Percentiles rank a stretch among this genome's conserved stretches.
These are phyloP conservation scores for Lactarius akahatsu DNA, from an alignment of 768 basidiomycete genomes.

Conservation along the genomic window DNA sequence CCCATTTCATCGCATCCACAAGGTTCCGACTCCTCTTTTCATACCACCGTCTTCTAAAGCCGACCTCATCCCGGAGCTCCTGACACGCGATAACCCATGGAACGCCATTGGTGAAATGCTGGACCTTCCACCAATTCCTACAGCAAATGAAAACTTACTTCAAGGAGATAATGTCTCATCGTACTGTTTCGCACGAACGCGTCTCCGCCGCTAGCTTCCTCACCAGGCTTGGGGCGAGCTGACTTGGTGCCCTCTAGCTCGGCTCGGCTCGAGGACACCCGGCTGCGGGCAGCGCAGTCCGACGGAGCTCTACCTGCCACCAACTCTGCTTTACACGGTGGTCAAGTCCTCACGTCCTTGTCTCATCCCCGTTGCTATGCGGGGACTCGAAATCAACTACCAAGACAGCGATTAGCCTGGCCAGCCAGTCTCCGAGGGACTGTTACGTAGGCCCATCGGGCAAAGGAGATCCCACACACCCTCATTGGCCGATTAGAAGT, in stretches of 20 bases:
- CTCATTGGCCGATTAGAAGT: background rate
- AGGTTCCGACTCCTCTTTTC: background rate
- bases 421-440: background rate
- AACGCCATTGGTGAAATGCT: conserved; percentile 27
- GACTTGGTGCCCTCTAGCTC: background rate
- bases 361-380: background rate
- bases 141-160: conserved; percentile 15
- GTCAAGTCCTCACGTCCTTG: background rate
- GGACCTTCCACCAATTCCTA: conserved; percentile 22
- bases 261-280: background rate
- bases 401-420: background rate
- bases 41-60: conserved; percentile 6
- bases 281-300: background rate
- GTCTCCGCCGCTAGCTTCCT: conserved; percentile 2
- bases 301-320: background rate
- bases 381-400: background rate
- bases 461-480: background rate
- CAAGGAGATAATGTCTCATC: background rate
- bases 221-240: background rate
- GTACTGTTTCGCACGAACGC: background rate
- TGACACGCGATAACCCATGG: conserved; percentile 23
- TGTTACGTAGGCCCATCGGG: background rate
- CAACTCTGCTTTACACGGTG: background rate
- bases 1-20: background rate
- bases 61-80: conserved; percentile 19